These are phyloP conservation scores for Allomyces macrogynus DNA, from an alignment of 192 early-diverging fungal species.

Conservation along the genomic window DNA sequence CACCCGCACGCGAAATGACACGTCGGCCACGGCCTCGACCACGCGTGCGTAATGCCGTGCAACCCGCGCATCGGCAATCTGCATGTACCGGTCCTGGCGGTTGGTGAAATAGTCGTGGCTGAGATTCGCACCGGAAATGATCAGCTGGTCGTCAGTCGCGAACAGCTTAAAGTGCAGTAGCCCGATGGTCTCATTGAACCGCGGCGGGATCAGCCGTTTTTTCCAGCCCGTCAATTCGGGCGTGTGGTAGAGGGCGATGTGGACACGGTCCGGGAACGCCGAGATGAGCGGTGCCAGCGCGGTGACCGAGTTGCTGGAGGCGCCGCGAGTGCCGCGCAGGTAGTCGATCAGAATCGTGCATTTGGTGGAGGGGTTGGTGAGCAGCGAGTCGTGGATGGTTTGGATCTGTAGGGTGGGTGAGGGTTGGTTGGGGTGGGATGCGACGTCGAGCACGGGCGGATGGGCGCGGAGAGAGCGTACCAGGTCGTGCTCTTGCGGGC, in stretches of 20 bases:
- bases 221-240: slow-evolving; percentile 51
- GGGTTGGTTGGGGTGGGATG: not conserved
- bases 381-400: slow-evolving; percentile 35
- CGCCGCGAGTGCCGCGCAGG: slow-evolving; percentile 56
- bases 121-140: slow-evolving; percentile 60
- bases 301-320: slow-evolving; percentile 39
- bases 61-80: slow-evolving; percentile 34
- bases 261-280: slow-evolving; percentile 41
- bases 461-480: not conserved
- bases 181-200: slow-evolving; percentile 86
- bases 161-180: slow-evolving; percentile 90
- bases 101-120: slow-evolving; percentile 85
- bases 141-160: slow-evolving; percentile 62
- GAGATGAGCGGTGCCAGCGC: slow-evolving; percentile 38
- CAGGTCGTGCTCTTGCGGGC: slow-evolving; percentile 56
- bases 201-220: slow-evolving; percentile 50
- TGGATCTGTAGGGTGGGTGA: slow-evolving; percentile 19
- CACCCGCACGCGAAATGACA: slow-evolving; percentile 30
- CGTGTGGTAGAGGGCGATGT: slow-evolving; percentile 67
- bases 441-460: not conserved
- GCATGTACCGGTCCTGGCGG: slow-evolving; percentile 86
- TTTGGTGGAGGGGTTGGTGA: slow-evolving; percentile 22
- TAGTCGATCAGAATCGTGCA: slow-evolving; percentile 71
- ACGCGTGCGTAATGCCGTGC: slow-evolving; percentile 52
- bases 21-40: slow-evolving; percentile 30